Evolutionary conservation across 257 asterid genomes (phyloP).

Genomic region (Lantana camara): DNA sequence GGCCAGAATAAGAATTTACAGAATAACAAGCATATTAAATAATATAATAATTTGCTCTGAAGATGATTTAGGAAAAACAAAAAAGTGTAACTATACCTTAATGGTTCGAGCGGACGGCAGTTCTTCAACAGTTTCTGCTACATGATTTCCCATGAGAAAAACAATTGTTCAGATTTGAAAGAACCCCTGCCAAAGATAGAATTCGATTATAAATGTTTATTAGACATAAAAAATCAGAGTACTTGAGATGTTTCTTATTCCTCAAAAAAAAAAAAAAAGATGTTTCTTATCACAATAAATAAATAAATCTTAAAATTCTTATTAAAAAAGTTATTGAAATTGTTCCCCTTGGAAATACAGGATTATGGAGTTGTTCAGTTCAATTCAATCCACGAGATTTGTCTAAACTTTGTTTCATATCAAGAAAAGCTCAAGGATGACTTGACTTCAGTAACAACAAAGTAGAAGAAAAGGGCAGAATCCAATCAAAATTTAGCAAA

Average conservation of each 20-base stretch:
- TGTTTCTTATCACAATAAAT: too few relatives aligned
- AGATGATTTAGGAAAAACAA: not conserved
- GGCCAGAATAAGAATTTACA: not conserved
- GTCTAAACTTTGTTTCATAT: not conserved
- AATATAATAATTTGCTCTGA: too few relatives aligned
- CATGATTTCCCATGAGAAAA: conserved; percentile 63
- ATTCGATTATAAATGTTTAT: conserved; percentile 9
- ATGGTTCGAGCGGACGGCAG: conserved; percentile 49
- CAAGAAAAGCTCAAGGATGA: not conserved
- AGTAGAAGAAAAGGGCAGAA: conserved; percentile 12
- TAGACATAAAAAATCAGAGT: not conserved
- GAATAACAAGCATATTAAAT: not conserved
- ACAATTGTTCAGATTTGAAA: conserved; percentile 18
- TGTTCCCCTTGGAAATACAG: not conserved
- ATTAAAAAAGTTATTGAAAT: not conserved
- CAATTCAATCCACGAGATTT: conserved; percentile 1
- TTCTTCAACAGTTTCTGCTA: conserved; percentile 42
- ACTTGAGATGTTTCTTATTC: too few relatives aligned
- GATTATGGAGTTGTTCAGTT: not conserved
- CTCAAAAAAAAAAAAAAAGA: too few relatives aligned
- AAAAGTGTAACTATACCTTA: conserved; percentile 49
- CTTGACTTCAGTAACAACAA: not conserved
- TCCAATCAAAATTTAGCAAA: not conserved
- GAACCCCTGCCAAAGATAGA: conserved; percentile 27
- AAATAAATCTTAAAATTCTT: too few relatives aligned